Conservation (phyloP, 2,329 filamentous ascomycete genomes). For the Diaporthe sp. region DNA sequence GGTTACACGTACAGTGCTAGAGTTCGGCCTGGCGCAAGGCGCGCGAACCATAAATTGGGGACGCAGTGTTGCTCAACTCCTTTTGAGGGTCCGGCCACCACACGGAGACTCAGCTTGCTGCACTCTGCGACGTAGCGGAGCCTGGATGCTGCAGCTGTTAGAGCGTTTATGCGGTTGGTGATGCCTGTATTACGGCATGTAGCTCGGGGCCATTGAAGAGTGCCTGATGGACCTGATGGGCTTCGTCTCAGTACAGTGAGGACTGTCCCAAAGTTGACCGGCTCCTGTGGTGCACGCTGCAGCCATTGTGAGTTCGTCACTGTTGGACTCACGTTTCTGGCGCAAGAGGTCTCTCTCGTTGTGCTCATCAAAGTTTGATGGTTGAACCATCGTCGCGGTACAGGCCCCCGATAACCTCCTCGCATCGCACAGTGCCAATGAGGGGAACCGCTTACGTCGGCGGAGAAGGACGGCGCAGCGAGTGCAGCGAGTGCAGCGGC, state of each 20-base stretch:
- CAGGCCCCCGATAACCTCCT: background rate
- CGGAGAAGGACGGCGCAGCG: conserved; percentile 2
- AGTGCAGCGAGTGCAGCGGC: conserved; percentile 24
- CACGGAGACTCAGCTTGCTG: conserved; percentile 27
- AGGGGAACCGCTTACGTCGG: background rate
- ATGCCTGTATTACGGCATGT: conserved; percentile 37
- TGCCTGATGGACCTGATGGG: conserved; percentile 5
- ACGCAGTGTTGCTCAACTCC: conserved; percentile 14
- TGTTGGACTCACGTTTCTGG: conserved; percentile 21
- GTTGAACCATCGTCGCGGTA: conserved; percentile 27
- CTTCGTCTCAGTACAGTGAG: conserved; percentile 10
- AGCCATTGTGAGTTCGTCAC: background rate
- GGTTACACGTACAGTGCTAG: background rate
- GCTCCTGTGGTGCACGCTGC: conserved; percentile 5
- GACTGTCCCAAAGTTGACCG: background rate
- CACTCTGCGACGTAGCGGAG: conserved; percentile 35
- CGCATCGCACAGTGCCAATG: conserved; percentile 28
- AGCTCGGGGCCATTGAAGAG: background rate
- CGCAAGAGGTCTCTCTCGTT: background rate
- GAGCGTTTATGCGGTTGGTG: conserved; percentile 33
- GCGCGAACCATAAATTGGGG: conserved; percentile 28
- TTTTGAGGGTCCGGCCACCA: conserved; percentile 27
- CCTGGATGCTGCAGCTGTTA: conserved; percentile 29
- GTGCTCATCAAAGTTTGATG: conserved; percentile 18
- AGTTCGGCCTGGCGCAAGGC: conserved; percentile 26